Percentiles rank a stretch among this genome's conserved stretches.
These are phyloP conservation scores for Fagopyrum tataricum DNA, from an alignment of 148 eudicot genomes.

Conservation along the genomic window DNA sequence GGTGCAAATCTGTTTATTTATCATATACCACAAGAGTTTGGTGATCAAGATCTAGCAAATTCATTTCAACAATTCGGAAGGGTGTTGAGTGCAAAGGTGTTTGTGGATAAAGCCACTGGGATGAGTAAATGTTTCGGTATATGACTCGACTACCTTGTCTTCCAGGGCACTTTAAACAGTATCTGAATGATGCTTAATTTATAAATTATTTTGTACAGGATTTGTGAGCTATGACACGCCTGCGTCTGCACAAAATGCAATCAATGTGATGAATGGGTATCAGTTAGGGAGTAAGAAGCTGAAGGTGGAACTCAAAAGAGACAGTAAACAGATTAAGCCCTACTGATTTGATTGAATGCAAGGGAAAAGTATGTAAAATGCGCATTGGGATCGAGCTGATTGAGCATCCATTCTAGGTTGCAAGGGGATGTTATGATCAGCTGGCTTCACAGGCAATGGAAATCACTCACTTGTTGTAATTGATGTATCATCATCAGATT, in stretches of 20 bases:
- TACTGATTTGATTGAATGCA: slow-evolving; percentile 28
- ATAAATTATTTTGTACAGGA: slow-evolving; percentile 43
- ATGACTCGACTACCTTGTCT: slow-evolving; percentile 12
- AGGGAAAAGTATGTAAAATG: slow-evolving; percentile 12
- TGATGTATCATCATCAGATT: slow-evolving; percentile 45
- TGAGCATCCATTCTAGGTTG: not conserved
- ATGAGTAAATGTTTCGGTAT: slow-evolving; percentile 96
- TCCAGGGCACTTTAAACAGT: not conserved
- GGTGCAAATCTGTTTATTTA: slow-evolving; percentile 96
- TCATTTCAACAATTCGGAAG: slow-evolving; percentile 76
- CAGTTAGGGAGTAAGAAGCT: slow-evolving; percentile 93
- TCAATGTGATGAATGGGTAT: slow-evolving; percentile 75
- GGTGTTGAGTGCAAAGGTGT: slow-evolving; percentile 94
- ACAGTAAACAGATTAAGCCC: slow-evolving; percentile 60
- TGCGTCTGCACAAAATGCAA: slow-evolving; percentile 80
- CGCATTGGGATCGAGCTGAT: not conserved
- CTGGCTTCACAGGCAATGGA: not conserved
- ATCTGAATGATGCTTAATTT: not conserved
- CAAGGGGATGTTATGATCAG: not conserved
- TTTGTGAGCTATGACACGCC: slow-evolving; percentile 94
- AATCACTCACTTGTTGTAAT: slow-evolving; percentile 52
- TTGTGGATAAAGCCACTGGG: slow-evolving; percentile 83
- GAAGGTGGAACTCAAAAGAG: slow-evolving; percentile 96
- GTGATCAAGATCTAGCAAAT: slow-evolving; percentile 77
- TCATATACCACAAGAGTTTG: slow-evolving; percentile 96